phyloP scores from a whole-genome alignment of 176 grass and related monocot genomes.

The Microstegium vimineum region DNA sequence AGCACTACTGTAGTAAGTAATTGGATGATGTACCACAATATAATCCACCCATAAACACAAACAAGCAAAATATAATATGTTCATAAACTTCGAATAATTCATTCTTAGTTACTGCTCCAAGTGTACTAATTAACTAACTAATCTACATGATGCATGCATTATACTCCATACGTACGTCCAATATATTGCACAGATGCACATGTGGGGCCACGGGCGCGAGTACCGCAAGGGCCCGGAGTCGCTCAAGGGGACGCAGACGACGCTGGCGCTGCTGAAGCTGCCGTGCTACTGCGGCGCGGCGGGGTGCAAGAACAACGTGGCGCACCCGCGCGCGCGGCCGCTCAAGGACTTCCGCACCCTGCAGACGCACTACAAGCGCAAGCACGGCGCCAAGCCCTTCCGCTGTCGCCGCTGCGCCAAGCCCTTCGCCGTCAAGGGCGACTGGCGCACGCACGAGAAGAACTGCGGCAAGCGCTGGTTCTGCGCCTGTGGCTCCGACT shows the following conservation, averaged over 20 bases:
- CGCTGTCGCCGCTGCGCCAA: slow-evolving; percentile 85
- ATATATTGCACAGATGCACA: slow-evolving; percentile 87
- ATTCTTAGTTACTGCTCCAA: not conserved
- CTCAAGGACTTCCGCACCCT: slow-evolving; percentile 98
- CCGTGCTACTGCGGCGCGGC: slow-evolving; percentile 89
- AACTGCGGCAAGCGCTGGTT: slow-evolving; percentile 96
- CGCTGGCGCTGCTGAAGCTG: slow-evolving; percentile 82
- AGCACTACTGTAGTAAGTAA: not conserved
- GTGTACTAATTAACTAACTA: too few species aligned
- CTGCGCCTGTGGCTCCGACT: slow-evolving; percentile 92
- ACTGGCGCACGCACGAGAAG: slow-evolving; percentile 99
- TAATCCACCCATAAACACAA: not conserved
- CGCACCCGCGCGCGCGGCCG: slow-evolving; percentile 64
- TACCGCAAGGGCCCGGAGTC: slow-evolving; percentile 93
- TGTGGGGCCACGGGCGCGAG: slow-evolving; percentile 97
- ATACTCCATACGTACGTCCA: too few species aligned
- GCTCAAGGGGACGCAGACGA: slow-evolving; percentile 71
- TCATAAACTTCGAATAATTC: not conserved
- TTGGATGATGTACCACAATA: not conserved
- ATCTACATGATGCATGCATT: not conserved
- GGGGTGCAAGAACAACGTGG: slow-evolving; percentile 87
- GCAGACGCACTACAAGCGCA: slow-evolving; percentile 98
- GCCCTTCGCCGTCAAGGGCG: slow-evolving; percentile 94
- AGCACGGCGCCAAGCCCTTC: slow-evolving; percentile 85
- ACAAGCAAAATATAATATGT: not conserved